These are phyloP conservation scores for Fusarium coicis DNA, from an alignment of 2,329 filamentous ascomycete genomes.

Conservation along the genomic window DNA sequence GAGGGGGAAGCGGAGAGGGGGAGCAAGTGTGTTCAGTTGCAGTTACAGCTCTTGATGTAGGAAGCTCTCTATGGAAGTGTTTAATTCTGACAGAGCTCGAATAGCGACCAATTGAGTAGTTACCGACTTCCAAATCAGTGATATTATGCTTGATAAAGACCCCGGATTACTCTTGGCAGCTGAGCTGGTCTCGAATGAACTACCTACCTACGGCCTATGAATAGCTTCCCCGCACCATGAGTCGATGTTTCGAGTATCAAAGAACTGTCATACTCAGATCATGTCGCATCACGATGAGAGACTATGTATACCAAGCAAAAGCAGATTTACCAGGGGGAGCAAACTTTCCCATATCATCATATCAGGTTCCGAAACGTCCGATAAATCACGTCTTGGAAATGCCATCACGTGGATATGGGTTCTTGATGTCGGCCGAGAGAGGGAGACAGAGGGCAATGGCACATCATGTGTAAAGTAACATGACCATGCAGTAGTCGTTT, in stretches of 20 bases:
- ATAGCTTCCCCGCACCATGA: conserved; percentile 25
- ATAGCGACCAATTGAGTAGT: not conserved
- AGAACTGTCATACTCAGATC: conserved; percentile 35
- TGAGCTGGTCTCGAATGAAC: conserved; percentile 1
- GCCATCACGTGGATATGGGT: conserved; percentile 28
- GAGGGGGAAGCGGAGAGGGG: not conserved
- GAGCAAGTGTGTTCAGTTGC: not conserved
- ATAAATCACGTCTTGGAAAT: conserved; percentile 25
- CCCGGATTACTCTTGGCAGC: conserved; percentile 2
- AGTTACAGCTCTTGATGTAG: conserved; percentile 6
- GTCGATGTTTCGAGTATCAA: conserved; percentile 5
- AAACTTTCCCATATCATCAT: conserved; percentile 31
- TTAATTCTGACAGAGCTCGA: conserved; percentile 24
- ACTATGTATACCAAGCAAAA: not conserved
- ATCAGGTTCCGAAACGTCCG: conserved; percentile 31
- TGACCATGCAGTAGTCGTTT: not conserved
- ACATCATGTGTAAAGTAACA: conserved; percentile 5
- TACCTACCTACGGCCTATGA: not conserved
- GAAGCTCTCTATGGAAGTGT: conserved; percentile 24
- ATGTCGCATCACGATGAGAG: conserved; percentile 23
- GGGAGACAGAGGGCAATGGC: not conserved
- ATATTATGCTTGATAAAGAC: not conserved
- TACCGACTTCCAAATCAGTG: not conserved
- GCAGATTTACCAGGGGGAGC: not conserved
- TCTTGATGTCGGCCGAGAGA: conserved; percentile 27